phyloP scores from a whole-genome alignment of 108 stramenopile species.

The Fragilaria crotonensis region DNA sequence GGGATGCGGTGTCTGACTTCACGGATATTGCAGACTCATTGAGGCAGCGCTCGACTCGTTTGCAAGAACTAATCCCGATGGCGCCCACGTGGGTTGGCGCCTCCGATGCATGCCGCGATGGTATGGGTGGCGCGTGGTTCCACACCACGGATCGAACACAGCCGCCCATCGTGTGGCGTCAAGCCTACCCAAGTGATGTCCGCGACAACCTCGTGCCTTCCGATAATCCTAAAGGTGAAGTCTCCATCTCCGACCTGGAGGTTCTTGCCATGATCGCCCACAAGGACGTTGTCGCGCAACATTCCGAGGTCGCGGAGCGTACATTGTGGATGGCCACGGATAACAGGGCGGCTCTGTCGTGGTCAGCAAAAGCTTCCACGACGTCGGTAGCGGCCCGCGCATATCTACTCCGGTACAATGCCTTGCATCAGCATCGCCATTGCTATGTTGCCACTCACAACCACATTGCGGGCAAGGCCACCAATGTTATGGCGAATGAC shows the following conservation, averaged over 20 bases:
- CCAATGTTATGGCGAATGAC: too few relatives aligned
- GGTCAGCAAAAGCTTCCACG: conserved; percentile 12
- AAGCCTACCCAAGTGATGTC: not conserved
- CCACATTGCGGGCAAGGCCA: conserved; percentile 13
- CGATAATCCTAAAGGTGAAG: conserved; percentile 9
- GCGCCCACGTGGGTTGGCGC: conserved; percentile 13
- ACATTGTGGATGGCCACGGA: conserved; percentile 2
- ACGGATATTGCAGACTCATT: conserved; percentile 5
- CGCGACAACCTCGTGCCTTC: not conserved
- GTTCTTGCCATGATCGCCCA: conserved; percentile 6
- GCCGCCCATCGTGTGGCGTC: conserved; percentile 6
- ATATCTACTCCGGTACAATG: not conserved
- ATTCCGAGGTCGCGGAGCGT: conserved; percentile 5
- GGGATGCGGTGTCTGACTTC: conserved; percentile 21
- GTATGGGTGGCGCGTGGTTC: conserved; percentile 18
- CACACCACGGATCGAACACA: not conserved
- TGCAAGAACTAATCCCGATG: conserved; percentile 28
- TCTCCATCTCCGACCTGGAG: conserved; percentile 17
- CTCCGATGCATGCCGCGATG: conserved; percentile 20
- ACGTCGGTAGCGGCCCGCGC: conserved; percentile 10
- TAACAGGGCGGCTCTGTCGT: conserved; percentile 7
- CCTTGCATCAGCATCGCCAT: conserved; percentile 6
- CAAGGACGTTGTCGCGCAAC: conserved; percentile 12
- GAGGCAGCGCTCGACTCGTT: conserved; percentile 16
- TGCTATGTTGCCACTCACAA: conserved; percentile 2